Percentiles rank a stretch among this genome's conserved stretches.
phyloP scores from a whole-genome alignment of 1,284 basidiomycete genomes.

The Pholiota adiposa region DNA sequence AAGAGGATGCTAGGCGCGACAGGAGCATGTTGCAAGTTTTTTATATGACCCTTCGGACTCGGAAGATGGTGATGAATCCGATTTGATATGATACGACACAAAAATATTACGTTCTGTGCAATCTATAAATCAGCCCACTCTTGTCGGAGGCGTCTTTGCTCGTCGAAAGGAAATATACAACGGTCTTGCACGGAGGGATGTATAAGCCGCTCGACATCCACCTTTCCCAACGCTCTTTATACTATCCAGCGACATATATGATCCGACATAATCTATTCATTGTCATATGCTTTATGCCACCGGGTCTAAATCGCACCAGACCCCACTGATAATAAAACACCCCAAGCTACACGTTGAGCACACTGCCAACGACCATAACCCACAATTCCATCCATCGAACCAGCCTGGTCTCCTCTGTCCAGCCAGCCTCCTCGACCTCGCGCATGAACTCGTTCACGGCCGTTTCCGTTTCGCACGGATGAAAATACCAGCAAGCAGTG shows the following conservation, averaged over 20 bases:
- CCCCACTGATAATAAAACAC: background rate
- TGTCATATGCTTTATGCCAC: slow-evolving; percentile 32
- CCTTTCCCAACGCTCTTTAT: slow-evolving; percentile 24
- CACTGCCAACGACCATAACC: slow-evolving; percentile 71
- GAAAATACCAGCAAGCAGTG: slow-evolving; percentile 79
- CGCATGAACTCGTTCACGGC: slow-evolving; percentile 69
- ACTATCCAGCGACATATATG: slow-evolving; percentile 20
- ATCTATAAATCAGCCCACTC: slow-evolving; percentile 23
- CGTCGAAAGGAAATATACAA: background rate
- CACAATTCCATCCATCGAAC: slow-evolving; percentile 69
- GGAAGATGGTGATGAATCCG: slow-evolving; percentile 28
- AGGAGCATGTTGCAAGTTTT: slow-evolving; percentile 44
- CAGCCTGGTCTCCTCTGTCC: slow-evolving; percentile 35
- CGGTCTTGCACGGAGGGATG: background rate
- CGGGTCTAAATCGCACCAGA: slow-evolving; percentile 5
- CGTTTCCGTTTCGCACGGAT: slow-evolving; percentile 76
- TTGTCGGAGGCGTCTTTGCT: slow-evolving; percentile 4
- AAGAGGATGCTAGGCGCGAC: slow-evolving; percentile 41
- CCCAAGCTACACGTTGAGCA: slow-evolving; percentile 47
- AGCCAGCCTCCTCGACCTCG: slow-evolving; percentile 40
- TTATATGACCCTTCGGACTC: slow-evolving; percentile 28
- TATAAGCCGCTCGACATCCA: background rate
- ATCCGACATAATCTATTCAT: slow-evolving; percentile 25
- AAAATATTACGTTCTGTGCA: slow-evolving; percentile 17
- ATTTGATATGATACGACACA: slow-evolving; percentile 37